Base-by-base conservation (phyloP, 345 rosid genomes). In the Pistacia integerrima region DNA sequence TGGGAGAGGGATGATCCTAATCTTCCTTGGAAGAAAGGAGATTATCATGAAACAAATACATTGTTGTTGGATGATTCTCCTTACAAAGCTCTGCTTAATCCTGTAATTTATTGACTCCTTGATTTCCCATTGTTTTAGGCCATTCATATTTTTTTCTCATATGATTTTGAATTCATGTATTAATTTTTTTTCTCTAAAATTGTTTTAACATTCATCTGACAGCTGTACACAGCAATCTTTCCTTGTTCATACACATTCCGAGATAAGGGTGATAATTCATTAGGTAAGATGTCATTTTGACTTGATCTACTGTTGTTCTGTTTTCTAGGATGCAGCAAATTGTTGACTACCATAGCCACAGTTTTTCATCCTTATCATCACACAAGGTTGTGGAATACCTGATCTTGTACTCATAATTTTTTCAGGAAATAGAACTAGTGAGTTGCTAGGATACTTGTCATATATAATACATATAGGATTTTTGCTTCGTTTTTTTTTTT, bases 1-100 rank as follows among this genome's bases (percentile, higher is more conserved):
- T 96, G 98, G 98, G 89, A 85, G 70, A 91, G 88, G 51, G 75
- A 75, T 30, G 96, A 88, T 51, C 83, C 90, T 65, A 76, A 76
- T 55, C 88, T 92, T 80, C 91, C 91, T 7, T 92, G 95, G 96
- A 82, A 85, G 78, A 86, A 36, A 76, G 92, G 92, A 77, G 70
- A 80, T 74, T 93, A 85, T 67, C 81, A 90, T 65, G 89, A 92
- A 80, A 86, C 97, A 35, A 93, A 96, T 77, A 96, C 99, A 0
- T 73, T 96, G 78, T 77, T 93, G 82, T 67, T 93, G 44, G 98
- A 93, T 60, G 99, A 96, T 82, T 92, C 97, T 80, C 99, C 98
- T 20, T 88, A 96, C 83, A 96, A 96, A 79, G 91, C 97, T 11
- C 86, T 96, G 89, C 94, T 93, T 79, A 96, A 96, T 80, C 98